phyloP scores from a whole-genome alignment of 108 stramenopile species.

The Nitzschia palea region DNA sequence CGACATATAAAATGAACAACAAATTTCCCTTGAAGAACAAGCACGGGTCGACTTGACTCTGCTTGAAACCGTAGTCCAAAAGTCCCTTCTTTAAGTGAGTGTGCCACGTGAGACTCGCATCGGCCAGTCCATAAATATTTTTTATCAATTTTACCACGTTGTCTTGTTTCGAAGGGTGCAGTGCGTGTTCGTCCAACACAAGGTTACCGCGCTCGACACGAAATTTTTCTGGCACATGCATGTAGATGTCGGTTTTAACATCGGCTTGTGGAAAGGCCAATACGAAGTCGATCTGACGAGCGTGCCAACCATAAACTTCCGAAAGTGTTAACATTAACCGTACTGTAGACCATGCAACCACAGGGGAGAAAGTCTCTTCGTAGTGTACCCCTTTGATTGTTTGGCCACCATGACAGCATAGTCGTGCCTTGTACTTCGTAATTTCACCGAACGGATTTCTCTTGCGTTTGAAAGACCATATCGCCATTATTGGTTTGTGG shows the following conservation, averaged over 20 bases:
- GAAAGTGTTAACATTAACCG: not conserved
- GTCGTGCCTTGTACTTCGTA: slow-evolving; percentile 42
- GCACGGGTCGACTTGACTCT: slow-evolving; percentile 17
- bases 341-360: slow-evolving; percentile 38
- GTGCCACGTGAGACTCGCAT: slow-evolving; percentile 17
- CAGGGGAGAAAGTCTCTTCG: slow-evolving; percentile 40
- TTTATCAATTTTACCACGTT: slow-evolving; percentile 16
- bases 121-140: slow-evolving; percentile 20
- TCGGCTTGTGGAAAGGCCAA: not conserved
- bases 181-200: not conserved
- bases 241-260: not conserved
- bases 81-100: slow-evolving; percentile 4
- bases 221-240: not conserved
- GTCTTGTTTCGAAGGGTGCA: slow-evolving; percentile 13
- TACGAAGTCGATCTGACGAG: not conserved
- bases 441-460: slow-evolving; percentile 25
- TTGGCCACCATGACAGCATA: slow-evolving; percentile 32
- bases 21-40: slow-evolving; percentile 12
- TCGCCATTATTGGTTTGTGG: no score
- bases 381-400: slow-evolving; percentile 37
- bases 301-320: not conserved
- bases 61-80: not conserved
- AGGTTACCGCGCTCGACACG: not conserved
- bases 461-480: slow-evolving; percentile 29
- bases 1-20: slow-evolving; percentile 30